phyloP scores from a whole-genome alignment of 164 flowering plant genomes.

The Tinospora cordifolia region DNA sequence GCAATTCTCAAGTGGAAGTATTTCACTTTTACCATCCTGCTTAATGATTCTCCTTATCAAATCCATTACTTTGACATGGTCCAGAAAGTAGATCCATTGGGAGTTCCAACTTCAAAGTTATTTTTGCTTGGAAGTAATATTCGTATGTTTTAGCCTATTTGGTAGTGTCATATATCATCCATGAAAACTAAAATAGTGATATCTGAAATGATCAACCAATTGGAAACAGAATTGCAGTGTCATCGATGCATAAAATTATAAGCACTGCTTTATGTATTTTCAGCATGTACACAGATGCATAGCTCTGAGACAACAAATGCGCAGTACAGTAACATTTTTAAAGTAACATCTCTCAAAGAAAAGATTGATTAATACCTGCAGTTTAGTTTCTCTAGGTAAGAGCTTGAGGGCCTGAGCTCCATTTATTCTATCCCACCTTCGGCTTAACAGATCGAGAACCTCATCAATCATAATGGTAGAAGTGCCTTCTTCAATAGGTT shows the following conservation, averaged over 20 bases:
- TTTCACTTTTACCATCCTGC: not conserved
- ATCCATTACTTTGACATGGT: not conserved
- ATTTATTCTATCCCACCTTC: constrained; percentile 87
- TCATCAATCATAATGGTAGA: constrained; percentile 86
- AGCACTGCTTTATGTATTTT: not conserved
- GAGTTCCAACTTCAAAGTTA: too few relatives aligned
- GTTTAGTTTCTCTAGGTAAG: constrained; percentile 81
- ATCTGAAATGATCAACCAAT: not conserved
- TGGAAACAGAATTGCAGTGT: not conserved
- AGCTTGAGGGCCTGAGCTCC: constrained; percentile 95
- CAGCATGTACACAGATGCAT: not conserved
- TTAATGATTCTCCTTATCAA: not conserved
- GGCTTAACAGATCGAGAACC: constrained; percentile 75
- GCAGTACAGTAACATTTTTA: not conserved
- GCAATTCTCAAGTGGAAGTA: not conserved
- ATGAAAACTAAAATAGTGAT: not conserved
- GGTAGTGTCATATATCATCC: not conserved
- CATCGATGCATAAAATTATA: not conserved
- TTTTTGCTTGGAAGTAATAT: too few relatives aligned
- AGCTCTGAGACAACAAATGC: not conserved
- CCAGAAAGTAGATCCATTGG: not conserved
- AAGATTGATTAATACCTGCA: constrained; percentile 53
- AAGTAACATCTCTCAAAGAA: not conserved
- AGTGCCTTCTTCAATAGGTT: constrained; percentile 55
- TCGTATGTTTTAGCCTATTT: too few relatives aligned